Base-by-base conservation (phyloP, 2,329 filamentous ascomycete species). In the Leptosphaerulina australis region DNA sequence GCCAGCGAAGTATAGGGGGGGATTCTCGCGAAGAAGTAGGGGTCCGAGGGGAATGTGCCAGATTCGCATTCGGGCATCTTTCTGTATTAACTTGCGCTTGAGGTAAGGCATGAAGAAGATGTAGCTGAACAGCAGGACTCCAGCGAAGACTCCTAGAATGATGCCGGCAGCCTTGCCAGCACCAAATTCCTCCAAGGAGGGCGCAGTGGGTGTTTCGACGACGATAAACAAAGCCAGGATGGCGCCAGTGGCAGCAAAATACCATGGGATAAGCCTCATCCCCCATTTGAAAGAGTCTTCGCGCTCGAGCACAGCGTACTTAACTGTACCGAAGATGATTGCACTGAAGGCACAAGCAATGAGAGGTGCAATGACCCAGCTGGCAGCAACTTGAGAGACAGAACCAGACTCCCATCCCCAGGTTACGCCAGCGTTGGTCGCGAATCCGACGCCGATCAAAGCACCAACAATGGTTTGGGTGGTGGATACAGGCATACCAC, bases 401-500 rank as follows among this genome's bases (percentile, higher is more conserved):
- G 62, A 66, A 8, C 63, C 63, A 6, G 39, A 49, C 35, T 60
- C 53, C 63, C 64, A 68, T 1, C 34, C 58, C 64, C 64, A 68
- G 20, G 58, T 64, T 21, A 66, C 48, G 15, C 52, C 35, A 20
- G 64, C 50, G 12, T 47, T 36, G 12, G 60, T 59, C 9, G 81
- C 83, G 28, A 86, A 75, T 34, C 83, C 83, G 62, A 84, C 81
- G 47, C 83, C 83, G 46, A 84, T 74, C 22, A 86, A 77, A 55
- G 81, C 81, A 14, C 81, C 82, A 53, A 85, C 78, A 52, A 85
- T 78, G 10, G 82, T 83, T 66, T 85, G 82, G 1, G 83, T 86
- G 3, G 83, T 84, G 0, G 82, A 85, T 15, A 85, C 82, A 26
- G 83, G 83, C 56, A 84, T 75, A 28, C 81, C 82, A 18, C 39